Evolutionary conservation across 2,329 filamentous ascomycete genomes (phyloP).

Genomic region (Ophiostoma quercus): DNA sequence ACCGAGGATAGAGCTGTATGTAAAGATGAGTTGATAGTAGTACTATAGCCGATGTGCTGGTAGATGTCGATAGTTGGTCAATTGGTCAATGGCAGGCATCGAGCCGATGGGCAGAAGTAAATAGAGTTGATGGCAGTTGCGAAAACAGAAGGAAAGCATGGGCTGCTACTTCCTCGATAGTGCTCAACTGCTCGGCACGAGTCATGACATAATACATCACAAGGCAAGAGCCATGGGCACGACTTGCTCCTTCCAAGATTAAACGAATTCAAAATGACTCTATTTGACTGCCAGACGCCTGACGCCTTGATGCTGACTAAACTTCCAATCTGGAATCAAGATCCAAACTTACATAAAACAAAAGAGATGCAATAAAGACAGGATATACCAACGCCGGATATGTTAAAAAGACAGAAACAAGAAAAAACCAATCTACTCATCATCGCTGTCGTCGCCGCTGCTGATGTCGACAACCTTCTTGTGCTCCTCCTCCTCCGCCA

Average conservation of each 20-base stretch:
- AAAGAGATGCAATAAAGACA: not conserved
- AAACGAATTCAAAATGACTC: not conserved
- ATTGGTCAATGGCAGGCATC: not conserved
- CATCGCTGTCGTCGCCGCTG: constrained; percentile 27
- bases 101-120: too few relatives aligned
- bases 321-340: not conserved
- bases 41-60: too few relatives aligned
- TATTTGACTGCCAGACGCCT: not conserved
- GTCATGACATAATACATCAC: not conserved
- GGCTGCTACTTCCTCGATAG: not conserved
- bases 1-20: not conserved
- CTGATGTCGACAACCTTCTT: constrained; percentile 40
- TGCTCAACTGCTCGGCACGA: not conserved
- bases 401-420: not conserved
- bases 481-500: constrained; percentile 73
- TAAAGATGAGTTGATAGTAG: not conserved
- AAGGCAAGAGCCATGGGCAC: not conserved
- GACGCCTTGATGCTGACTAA: not conserved
- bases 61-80: not conserved
- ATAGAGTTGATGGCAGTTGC: not conserved
- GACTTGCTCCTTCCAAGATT: not conserved
- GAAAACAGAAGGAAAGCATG: not conserved
- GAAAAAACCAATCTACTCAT: constrained; percentile 23
- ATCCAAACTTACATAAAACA: not conserved
- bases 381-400: constrained; percentile 3